phyloP scores from a whole-genome alignment of 495 filamentous ascomycete genomes.

The Clavariopsis aquatica region DNA sequence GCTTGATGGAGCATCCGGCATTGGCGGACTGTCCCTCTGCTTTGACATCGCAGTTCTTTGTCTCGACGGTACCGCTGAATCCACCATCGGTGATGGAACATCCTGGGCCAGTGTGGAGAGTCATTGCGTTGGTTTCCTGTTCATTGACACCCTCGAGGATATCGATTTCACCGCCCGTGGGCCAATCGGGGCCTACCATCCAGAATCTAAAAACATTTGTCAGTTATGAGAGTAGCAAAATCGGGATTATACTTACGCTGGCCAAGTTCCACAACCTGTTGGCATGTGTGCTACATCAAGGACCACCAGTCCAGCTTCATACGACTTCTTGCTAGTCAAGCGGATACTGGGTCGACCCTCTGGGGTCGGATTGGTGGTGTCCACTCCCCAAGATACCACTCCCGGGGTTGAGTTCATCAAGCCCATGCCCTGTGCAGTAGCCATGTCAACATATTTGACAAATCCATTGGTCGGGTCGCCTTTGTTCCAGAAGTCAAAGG shows the following conservation, averaged over 20 bases:
- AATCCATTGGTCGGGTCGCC: slow-evolving; percentile 46
- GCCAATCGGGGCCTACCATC: slow-evolving; percentile 48
- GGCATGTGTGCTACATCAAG: slow-evolving; percentile 48
- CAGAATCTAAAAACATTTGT: slow-evolving; percentile 38
- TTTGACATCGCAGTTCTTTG: slow-evolving; percentile 41
- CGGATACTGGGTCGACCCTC: slow-evolving; percentile 45
- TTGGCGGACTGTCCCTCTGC: slow-evolving; percentile 36
- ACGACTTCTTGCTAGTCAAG: slow-evolving; percentile 45
- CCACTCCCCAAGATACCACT: slow-evolving; percentile 41
- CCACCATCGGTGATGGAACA: slow-evolving; percentile 34
- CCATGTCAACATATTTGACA: slow-evolving; percentile 43
- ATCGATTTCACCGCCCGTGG: slow-evolving; percentile 46
- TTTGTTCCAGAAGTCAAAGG: slow-evolving; percentile 53
- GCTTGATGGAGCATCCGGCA: slow-evolving; percentile 39
- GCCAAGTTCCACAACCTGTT: slow-evolving; percentile 47
- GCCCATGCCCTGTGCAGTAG: slow-evolving; percentile 32
- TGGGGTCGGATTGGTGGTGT: slow-evolving; percentile 38
- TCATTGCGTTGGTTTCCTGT: slow-evolving; percentile 40
- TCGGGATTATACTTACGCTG: slow-evolving; percentile 25
- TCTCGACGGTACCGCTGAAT: slow-evolving; percentile 36
- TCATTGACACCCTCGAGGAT: slow-evolving; percentile 45
- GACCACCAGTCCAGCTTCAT: slow-evolving; percentile 43
- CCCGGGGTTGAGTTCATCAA: slow-evolving; percentile 38
- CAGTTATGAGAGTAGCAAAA: background rate
- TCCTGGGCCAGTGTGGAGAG: slow-evolving; percentile 42